phyloP scores from a whole-genome alignment of 2,329 filamentous ascomycete species.

The Raffaelea deltoideospora region DNA sequence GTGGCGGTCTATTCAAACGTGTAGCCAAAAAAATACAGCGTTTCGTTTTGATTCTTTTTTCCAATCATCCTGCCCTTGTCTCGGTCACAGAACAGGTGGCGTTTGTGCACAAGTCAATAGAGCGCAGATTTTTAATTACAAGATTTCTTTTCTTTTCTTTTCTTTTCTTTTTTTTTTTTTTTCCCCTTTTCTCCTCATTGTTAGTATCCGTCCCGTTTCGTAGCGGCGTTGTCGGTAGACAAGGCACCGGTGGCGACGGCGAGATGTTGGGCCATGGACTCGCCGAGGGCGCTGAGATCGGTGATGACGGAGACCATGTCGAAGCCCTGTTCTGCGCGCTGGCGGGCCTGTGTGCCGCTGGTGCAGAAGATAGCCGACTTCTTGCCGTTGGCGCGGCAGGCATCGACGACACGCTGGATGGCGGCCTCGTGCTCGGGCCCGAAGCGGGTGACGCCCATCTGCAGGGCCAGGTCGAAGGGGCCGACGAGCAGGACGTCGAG shows the following conservation, averaged over 20 bases:
- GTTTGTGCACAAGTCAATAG: no score
- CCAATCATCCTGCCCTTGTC: no score
- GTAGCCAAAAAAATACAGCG: no score
- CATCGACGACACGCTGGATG: conserved; percentile 19
- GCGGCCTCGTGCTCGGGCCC: conserved; percentile 22
- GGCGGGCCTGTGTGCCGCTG: conserved; percentile 18
- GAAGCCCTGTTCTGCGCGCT: conserved; percentile 20
- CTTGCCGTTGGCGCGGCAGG: conserved; percentile 20
- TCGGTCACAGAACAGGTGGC: no score
- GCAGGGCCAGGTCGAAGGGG: conserved; percentile 19
- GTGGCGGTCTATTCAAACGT: no score
- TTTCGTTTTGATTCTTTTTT: no score
- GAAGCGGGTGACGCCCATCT: conserved; percentile 15
- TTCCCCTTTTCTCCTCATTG: not conserved
- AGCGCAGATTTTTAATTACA: no score
- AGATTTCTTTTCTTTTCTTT: not conserved
- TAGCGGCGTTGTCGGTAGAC: not conserved
- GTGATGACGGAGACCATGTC: conserved; percentile 24
- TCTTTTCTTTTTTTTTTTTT: not conserved
- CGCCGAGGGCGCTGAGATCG: conserved; percentile 18
- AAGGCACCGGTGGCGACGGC: conserved; percentile 14
- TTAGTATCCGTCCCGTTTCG: conserved; percentile 6
- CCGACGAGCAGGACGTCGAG: conserved; percentile 24
- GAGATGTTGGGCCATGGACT: conserved; percentile 18
- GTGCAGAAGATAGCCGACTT: conserved; percentile 24